phyloP scores from a whole-genome alignment of 2,329 filamentous ascomycete species.

The Bisporella sp. region DNA sequence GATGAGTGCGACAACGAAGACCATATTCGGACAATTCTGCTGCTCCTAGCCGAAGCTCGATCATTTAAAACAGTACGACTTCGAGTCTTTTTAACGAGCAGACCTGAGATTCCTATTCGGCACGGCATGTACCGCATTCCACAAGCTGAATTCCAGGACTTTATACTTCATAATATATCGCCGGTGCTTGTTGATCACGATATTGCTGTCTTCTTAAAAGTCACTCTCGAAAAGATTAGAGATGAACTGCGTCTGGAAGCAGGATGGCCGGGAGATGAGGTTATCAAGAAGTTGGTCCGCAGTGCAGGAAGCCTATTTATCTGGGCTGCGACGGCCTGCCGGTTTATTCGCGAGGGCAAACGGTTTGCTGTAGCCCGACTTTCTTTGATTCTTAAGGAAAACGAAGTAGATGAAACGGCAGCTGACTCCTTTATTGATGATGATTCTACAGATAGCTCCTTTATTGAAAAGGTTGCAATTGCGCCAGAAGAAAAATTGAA shows the following conservation, averaged over 20 bases:
- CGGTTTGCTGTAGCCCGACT: neutral
- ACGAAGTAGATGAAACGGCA: conserved; percentile 2
- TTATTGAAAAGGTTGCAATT: too few species aligned
- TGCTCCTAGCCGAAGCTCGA: too few species aligned
- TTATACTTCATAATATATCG: too few species aligned
- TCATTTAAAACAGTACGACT: neutral
- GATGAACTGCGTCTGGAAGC: neutral
- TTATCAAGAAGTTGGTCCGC: neutral
- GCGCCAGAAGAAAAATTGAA: conserved; percentile 11
- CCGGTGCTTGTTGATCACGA: neutral
- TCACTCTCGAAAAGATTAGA: neutral
- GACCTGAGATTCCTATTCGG: neutral
- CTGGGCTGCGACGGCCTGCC: conserved; percentile 18
- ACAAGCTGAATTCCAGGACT: too few species aligned
- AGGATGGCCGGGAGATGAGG: neutral
- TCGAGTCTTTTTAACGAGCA: too few species aligned
- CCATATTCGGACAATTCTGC: too few species aligned
- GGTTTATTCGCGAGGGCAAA: conserved; percentile 6
- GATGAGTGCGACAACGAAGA: too few species aligned
- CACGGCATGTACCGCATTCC: too few species aligned
- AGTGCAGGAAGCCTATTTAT: conserved; percentile 17
- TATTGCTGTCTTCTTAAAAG: neutral
- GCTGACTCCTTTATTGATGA: too few species aligned
- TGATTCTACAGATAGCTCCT: conserved; percentile 1
- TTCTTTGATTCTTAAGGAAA: conserved; percentile 8